These are phyloP conservation scores for Mucor lusitanicus DNA, from an alignment of 371 early-diverging fungal species.

Conservation along the genomic window DNA sequence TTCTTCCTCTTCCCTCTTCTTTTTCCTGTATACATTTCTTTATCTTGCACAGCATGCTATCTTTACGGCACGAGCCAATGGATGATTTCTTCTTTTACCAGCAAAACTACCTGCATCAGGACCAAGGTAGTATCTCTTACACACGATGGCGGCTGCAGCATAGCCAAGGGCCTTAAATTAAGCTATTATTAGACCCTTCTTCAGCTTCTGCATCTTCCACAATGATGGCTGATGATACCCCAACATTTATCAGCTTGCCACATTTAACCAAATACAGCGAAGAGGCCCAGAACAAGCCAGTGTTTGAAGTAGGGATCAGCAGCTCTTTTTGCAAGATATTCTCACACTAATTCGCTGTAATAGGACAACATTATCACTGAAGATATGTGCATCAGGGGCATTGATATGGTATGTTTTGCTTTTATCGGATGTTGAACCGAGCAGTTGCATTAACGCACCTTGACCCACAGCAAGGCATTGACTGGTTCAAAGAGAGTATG, in stretches of 20 bases:
- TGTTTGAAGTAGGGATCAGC: background rate
- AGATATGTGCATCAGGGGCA: slow-evolving; percentile 35
- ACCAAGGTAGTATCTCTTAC: background rate
- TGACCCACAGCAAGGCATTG: slow-evolving; percentile 39
- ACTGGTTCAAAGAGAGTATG: slow-evolving; percentile 28
- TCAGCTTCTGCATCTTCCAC: slow-evolving; percentile 3
- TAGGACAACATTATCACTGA: slow-evolving; percentile 25
- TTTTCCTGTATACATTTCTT: background rate
- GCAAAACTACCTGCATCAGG: background rate
- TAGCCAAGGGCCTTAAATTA: background rate
- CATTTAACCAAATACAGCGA: background rate
- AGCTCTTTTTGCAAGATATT: background rate
- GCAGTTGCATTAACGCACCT: background rate
- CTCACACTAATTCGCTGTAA: background rate
- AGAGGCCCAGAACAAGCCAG: background rate
- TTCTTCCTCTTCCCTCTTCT: background rate
- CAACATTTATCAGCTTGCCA: background rate
- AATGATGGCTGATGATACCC: background rate
- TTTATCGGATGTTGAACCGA: slow-evolving; percentile 2
- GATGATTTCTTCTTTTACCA: slow-evolving; percentile 11
- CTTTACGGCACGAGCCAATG: slow-evolving; percentile 11
- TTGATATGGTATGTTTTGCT: slow-evolving; percentile 36
- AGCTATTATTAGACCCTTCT: background rate
- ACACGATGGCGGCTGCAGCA: too few species aligned
- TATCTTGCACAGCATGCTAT: slow-evolving; percentile 7